Conservation (phyloP, 179 eudicot genomes). For the Actinidia chinensis region DNA sequence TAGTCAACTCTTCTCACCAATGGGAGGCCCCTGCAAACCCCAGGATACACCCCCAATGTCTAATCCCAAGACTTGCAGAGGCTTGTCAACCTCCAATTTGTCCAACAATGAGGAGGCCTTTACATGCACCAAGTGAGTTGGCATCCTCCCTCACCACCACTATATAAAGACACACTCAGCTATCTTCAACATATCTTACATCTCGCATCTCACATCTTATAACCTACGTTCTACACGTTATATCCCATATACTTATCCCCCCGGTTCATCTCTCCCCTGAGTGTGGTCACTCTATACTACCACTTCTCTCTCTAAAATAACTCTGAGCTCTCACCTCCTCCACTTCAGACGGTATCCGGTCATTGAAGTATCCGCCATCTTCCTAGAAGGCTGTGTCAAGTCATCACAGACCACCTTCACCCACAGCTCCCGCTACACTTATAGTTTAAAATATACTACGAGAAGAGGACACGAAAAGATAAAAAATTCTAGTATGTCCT, state of each 20-base stretch:
- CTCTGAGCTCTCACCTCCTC: neutral
- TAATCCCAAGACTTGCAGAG: neutral
- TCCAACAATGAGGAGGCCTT: neutral
- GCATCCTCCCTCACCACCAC: neutral
- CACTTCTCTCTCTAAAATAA: neutral
- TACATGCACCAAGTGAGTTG: neutral
- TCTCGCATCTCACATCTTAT: neutral
- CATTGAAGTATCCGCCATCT: neutral
- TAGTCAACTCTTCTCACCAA: too few relatives aligned
- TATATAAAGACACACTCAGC: neutral
- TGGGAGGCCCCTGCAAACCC: neutral
- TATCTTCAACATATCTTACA: neutral
- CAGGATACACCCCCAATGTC: neutral
- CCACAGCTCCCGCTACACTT: too few relatives aligned
- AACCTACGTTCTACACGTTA: neutral
- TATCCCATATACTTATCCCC: neutral
- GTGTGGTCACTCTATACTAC: neutral
- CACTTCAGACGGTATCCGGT: neutral
- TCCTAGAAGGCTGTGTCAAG: neutral
- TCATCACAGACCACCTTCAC: neutral
- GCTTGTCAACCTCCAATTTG: neutral
- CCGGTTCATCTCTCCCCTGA: neutral
- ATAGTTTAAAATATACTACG: too few relatives aligned
- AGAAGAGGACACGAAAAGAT: neutral
- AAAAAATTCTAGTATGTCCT: slow-evolving; percentile 3